These are phyloP conservation scores for Arachnomyces sp. DNA, from an alignment of 2,329 filamentous ascomycete species.

Conservation along the genomic window DNA sequence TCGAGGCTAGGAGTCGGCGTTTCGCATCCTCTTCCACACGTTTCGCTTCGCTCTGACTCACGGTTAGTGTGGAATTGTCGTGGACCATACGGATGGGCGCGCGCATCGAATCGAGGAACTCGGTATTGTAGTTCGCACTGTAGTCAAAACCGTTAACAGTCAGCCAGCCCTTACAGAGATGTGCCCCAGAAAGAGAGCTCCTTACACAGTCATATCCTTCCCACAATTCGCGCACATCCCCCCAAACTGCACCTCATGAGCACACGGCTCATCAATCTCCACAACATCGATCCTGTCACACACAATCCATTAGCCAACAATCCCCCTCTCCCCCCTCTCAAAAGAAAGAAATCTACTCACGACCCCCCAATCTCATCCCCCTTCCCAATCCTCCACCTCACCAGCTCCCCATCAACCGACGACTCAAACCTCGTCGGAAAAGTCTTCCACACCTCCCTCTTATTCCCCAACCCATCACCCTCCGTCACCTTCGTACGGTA, in stretches of 20 bases:
- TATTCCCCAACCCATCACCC: constrained; percentile 64
- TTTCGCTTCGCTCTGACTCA: constrained; percentile 72
- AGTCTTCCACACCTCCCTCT: constrained; percentile 58
- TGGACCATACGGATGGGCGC: constrained; percentile 94
- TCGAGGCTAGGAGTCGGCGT: constrained; percentile 65
- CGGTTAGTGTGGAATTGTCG: constrained; percentile 76
- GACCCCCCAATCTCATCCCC: constrained; percentile 36
- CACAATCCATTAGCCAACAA: background rate
- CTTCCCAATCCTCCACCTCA: constrained; percentile 61
- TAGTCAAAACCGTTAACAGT: too few relatives aligned
- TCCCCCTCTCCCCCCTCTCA: background rate
- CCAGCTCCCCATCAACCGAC: constrained; percentile 70
- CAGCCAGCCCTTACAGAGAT: too few relatives aligned
- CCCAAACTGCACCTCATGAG: constrained; percentile 82
- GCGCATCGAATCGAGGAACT: constrained; percentile 68
- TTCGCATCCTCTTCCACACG: constrained; percentile 81
- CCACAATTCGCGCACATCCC: constrained; percentile 88
- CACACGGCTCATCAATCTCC: constrained; percentile 82
- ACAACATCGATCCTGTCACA: constrained; percentile 48
- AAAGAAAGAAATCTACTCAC: constrained; percentile 22
- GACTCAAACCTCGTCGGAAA: constrained; percentile 76
- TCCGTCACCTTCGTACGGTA: constrained; percentile 67
- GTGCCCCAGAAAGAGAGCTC: constrained; percentile 9
- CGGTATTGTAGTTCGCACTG: constrained; percentile 68
- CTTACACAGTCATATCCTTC: constrained; percentile 83